Base-by-base conservation (phyloP, 352 stramenopile genomes). In the Globisporangium rhizosaccharum region DNA sequence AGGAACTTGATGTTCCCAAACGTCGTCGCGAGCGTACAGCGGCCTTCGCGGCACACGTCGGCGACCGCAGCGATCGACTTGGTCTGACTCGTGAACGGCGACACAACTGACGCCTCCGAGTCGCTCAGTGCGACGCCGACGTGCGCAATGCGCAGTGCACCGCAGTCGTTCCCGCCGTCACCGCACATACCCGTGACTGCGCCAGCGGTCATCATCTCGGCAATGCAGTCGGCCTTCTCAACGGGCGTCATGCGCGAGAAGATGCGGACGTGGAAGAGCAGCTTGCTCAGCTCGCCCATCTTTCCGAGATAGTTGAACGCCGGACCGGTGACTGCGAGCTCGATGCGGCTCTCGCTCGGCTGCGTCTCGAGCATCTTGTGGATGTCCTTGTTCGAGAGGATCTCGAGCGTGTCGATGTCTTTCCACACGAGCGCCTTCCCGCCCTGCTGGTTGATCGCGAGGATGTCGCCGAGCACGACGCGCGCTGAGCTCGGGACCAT, bases 1-100 rank as follows among this genome's bases (percentile, higher is more conserved):
- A 96, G 72, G 58, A 91, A 95, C 66, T 96, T 96, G 65, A 96
- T 82, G 17, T 70, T 79, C 15, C 70, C 76, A 42, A 96, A 91
- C 30, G 88, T 92, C 18, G 87, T 96, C 2, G 88, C 75, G 25
- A 97, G 53, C 51, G 79, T 82, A 72, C 87, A 94, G 10, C 88
- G 82, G 36, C 90, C 90, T 71, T 97, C 90, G 51, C 72, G 76
- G 14, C 88, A 82, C 30, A 97, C 61, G 62, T 96, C 86, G 7
- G 90, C 68, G 26, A 97, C 88, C 33, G 81, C 88, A 23, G 67
- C 67, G 56, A 96, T 85, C 12, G 63, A 73, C 62, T 96, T 95
- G 30, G 80, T 68, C 37, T 80, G 66, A 51, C 81, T 94, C 46
- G 89, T 96, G 62, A 96, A 96, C 30, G 86, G 85, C 25, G 87